Evolutionary conservation across 176 grass and related monocot species (phyloP).

Genomic region (Rhynchospora tenuis): DNA sequence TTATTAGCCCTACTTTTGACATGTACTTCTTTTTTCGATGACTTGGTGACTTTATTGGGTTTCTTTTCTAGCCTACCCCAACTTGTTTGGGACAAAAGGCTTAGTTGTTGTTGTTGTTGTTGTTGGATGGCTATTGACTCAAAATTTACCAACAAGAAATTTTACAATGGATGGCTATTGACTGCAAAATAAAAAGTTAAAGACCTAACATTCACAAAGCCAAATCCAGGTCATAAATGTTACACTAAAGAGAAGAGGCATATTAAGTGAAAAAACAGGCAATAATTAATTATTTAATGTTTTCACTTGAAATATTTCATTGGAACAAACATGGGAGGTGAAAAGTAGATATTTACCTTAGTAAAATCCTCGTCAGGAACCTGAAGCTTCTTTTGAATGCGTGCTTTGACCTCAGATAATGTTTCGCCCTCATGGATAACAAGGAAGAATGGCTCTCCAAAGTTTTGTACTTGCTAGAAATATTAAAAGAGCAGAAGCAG

Average conservation of each 20-base stretch:
- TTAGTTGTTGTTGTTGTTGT: too few relatives aligned
- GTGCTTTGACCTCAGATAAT: conserved; percentile 76
- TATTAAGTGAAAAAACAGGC: not conserved
- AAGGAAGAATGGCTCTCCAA: conserved; percentile 97
- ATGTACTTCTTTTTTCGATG: too few relatives aligned
- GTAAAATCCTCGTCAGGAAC: conserved; percentile 83
- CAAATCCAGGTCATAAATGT: not conserved
- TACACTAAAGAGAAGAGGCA: not conserved
- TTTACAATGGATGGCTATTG: not conserved
- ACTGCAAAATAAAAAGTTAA: not conserved
- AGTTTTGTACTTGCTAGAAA: conserved; percentile 94
- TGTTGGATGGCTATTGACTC: too few relatives aligned
- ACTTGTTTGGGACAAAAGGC: too few relatives aligned
- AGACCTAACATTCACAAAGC: not conserved
- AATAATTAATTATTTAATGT: not conserved
- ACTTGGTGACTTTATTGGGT: too few relatives aligned
- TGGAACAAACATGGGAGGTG: conserved; percentile 3
- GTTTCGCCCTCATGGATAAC: conserved; percentile 90
- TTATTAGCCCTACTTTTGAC: too few relatives aligned
- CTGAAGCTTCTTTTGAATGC: conserved; percentile 88
- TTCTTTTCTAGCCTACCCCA: too few relatives aligned
- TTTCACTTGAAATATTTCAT: not conserved
- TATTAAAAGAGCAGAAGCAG: conserved; percentile 14
- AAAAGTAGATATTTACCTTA: conserved; percentile 48
- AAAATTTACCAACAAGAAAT: not conserved